Evolutionary conservation across 1,284 basidiomycete species (phyloP), one percentile per base, ranked within the genome.

Genomic region (Naganishia albida): DNA sequence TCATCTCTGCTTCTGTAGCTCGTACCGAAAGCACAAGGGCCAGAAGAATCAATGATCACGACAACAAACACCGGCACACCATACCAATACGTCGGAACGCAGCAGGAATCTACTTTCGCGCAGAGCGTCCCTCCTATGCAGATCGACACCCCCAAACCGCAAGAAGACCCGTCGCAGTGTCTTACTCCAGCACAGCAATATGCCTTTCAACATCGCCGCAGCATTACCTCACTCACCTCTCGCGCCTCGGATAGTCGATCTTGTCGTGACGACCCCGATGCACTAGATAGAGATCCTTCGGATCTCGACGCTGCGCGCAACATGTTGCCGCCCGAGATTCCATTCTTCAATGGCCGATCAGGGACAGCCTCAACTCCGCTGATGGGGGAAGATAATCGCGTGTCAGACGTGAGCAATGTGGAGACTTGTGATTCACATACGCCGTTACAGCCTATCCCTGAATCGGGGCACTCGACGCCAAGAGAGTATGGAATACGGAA

Each of bases 1-100:
- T 20, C 18, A 8, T 34, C 13, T 40, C 13, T 4, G 2, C 50
- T 42, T 20, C 44, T 15, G 12, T 12, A 63, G 80, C 65, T 75
- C 64, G 74, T 78, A 1, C 67, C 74, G 34, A 75, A 74, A 63
- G 70, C 72, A 1, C 69, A 74, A 10, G 64, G 72, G 7, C 78
- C 80, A 39, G 60, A 60, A n/a, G 46, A 65, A 7, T 53, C 62
- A 43, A 54, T 54, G 57, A 39, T 60, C 46, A 60, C 57, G 12
- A 60, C 57, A 7, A 60, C 57, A n/a, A 60, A 60, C 46, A 60
- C 57, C 18, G 57, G 57, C 18, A 60, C 57, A 10, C 57, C 57
- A 10, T 60, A 60, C 18, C 46, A 60, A 42, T 60, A 60, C n/a
- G 13, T 60, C 8, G 57, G 46, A 18, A 60, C 34, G 18, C 26